A percentile compares a stretch with the other conserved stretches of the same genome.
Conservation (phyloP, 2,329 filamentous ascomycete species). For the Phialophora macrospora region DNA sequence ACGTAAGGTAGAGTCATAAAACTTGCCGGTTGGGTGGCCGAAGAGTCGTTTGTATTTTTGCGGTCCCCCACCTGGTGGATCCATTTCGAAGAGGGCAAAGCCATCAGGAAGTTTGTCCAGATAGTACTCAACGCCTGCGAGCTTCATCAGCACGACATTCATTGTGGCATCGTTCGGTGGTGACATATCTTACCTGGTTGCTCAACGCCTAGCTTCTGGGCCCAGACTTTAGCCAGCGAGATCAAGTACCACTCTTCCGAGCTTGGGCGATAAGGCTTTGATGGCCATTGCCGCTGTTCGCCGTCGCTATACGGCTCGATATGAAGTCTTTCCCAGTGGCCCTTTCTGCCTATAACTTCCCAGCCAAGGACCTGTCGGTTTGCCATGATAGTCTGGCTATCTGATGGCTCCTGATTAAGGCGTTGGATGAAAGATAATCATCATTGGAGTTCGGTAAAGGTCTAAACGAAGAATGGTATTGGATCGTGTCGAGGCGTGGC, state of each 20-base stretch:
- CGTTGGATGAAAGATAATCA: background rate
- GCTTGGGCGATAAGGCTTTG: constrained; percentile 43
- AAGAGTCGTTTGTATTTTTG: constrained; percentile 62
- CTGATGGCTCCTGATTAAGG: background rate
- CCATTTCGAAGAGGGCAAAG: constrained; percentile 58
- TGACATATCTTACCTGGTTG: constrained; percentile 17
- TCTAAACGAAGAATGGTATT: background rate
- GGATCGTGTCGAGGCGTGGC: background rate
- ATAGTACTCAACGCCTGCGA: constrained; percentile 53
- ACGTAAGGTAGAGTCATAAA: constrained; percentile 59
- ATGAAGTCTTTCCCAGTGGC: constrained; percentile 23
- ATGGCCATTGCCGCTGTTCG: constrained; percentile 44
- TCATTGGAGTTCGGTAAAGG: background rate
- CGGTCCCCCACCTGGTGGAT: constrained; percentile 44
- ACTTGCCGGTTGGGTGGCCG: constrained; percentile 58
- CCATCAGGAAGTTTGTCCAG: constrained; percentile 60
- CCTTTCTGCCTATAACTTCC: constrained; percentile 29
- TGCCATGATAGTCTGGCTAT: background rate
- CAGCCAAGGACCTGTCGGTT: background rate
- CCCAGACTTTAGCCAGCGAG: constrained; percentile 56
- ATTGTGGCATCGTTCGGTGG: background rate
- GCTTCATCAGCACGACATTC: constrained; percentile 1
- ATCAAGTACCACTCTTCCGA: constrained; percentile 54
- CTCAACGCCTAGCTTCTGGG: constrained; percentile 46
- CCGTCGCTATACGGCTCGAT: constrained; percentile 48